phyloP scores from a whole-genome alignment of 306 rosid genomes.

The Sicyos baderoa region DNA sequence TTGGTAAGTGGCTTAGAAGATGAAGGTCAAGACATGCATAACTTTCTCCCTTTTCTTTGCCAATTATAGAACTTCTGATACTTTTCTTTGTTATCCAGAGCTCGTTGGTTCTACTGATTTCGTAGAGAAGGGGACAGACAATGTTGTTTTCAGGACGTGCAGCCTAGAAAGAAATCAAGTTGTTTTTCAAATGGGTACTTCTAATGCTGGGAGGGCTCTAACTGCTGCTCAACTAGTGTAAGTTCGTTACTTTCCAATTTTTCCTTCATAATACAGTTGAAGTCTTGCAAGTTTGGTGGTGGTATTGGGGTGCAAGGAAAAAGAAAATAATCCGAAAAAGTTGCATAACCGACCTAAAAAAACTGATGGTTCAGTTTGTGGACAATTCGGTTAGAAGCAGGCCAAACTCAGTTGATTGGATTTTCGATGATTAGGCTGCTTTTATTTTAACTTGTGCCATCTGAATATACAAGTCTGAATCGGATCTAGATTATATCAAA shows the following conservation, averaged over 20 bases:
- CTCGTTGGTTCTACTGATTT: constrained; percentile 56
- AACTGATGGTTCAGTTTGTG: too few species aligned
- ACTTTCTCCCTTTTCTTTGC: neutral
- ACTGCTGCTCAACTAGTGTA: constrained; percentile 74
- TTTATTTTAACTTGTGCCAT: too few species aligned
- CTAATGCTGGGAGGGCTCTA: constrained; percentile 74
- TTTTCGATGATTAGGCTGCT: too few species aligned
- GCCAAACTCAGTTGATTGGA: too few species aligned
- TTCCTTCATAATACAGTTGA: constrained; percentile 13
- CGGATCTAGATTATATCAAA: too few species aligned
- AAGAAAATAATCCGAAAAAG: too few species aligned
- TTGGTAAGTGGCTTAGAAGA: neutral
- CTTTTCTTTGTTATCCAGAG: constrained; percentile 30
- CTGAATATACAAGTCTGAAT: neutral
- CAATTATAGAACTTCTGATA: neutral
- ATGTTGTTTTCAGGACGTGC: constrained; percentile 81
- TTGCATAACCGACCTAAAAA: too few species aligned
- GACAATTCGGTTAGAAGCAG: too few species aligned
- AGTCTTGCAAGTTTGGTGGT: neutral
- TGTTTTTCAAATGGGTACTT: constrained; percentile 86
- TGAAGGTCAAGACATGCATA: neutral
- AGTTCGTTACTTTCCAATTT: constrained; percentile 25
- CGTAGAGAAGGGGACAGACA: constrained; percentile 71
- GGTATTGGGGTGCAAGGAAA: neutral
- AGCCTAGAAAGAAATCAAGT: constrained; percentile 55